Evolutionary conservation across 805 yeast species (phyloP), one percentile per base, ranked within the genome.

Genomic region (Candida khao-thaluensis): DNA sequence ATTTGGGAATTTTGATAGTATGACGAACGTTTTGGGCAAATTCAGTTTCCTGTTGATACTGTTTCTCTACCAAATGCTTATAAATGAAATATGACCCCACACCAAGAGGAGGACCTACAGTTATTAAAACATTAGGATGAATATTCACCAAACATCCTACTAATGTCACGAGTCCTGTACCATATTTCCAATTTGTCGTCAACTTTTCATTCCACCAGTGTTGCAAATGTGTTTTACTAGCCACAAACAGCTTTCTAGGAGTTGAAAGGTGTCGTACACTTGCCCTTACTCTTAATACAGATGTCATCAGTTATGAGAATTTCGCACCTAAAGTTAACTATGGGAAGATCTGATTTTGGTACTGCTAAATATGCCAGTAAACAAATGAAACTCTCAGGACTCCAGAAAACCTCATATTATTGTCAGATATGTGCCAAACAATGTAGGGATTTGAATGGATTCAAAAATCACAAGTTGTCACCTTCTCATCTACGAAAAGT

Each of bases 391-490:
- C 79, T 87, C 17, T 71, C 77, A 34, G 98, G 98, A 2, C 78
- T 90, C 17, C 97, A 90, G 61, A 81, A 85, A 54, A 75, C 93
- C 37, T 72, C 79, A 44, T 91, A 79, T 72, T 95, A 89, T 61
- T 93, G 99, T 60, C 98, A 84, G 58, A 73, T 87, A 2, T 93
- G 99, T 54, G 78, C 74, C 56, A 88, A 91, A 54, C 99, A 93
- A 63, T 90, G 98, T 58, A 68, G 97, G 40, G 99, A 95, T 58
- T 95, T 85, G 46, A 91, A 93, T 62, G 99, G 99, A 17, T 93
- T 85, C 68, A 83, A 85, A 52, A 84, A 91, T 52, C 99, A 93
- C 59, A 72, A 82, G n/a, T 71, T 73, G 46, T 81, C 95, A n/a
- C 87, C 85, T 31, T 70, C 85, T 1, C 99, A 93, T 56, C 60